phyloP scores from a whole-genome alignment of 73 alveolate species.

The Symbiodinium natans region DNA sequence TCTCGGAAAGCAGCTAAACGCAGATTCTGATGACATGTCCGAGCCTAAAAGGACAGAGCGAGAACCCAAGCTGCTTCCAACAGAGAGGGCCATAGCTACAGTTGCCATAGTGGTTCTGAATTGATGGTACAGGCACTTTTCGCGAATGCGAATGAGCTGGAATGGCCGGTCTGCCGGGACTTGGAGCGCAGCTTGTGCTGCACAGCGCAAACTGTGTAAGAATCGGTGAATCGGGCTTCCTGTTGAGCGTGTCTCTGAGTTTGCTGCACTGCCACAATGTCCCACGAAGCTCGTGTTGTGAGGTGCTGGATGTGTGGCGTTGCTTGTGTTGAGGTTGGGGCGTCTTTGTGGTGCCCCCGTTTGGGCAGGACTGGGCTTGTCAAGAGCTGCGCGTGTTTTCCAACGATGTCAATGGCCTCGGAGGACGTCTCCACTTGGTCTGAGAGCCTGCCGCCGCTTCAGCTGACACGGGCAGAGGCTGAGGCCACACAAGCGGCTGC shows the following conservation, averaged over 20 bases:
- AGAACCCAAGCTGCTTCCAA: no score
- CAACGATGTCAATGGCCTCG: background rate
- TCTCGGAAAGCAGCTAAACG: background rate
- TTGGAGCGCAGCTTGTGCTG: conserved; percentile 60
- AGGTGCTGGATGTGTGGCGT: no score
- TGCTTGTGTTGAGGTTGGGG: conserved; percentile 57
- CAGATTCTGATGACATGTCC: no score
- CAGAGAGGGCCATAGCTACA: no score
- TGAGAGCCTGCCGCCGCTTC: background rate
- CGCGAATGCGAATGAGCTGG: conserved; percentile 37
- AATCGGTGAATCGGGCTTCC: no score
- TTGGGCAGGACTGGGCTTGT: conserved; percentile 31
- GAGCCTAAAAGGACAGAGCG: no score
- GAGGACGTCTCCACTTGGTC: conserved; percentile 49
- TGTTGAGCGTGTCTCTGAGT: no score
- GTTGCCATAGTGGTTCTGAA: no score
- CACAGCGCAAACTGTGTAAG: background rate
- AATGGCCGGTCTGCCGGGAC: conserved; percentile 86
- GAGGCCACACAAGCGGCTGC: conserved; percentile 38
- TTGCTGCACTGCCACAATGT: no score
- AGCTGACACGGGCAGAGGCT: conserved; percentile 30
- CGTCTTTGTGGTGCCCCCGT: conserved; percentile 78
- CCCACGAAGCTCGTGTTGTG: no score
- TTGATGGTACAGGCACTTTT: conserved; percentile 31
- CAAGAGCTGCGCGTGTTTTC: background rate